Percentiles rank a stretch among this genome's conserved stretches.
phyloP scores from a whole-genome alignment of 2,329 filamentous ascomycete genomes.

The Graphilbum fragrans region DNA sequence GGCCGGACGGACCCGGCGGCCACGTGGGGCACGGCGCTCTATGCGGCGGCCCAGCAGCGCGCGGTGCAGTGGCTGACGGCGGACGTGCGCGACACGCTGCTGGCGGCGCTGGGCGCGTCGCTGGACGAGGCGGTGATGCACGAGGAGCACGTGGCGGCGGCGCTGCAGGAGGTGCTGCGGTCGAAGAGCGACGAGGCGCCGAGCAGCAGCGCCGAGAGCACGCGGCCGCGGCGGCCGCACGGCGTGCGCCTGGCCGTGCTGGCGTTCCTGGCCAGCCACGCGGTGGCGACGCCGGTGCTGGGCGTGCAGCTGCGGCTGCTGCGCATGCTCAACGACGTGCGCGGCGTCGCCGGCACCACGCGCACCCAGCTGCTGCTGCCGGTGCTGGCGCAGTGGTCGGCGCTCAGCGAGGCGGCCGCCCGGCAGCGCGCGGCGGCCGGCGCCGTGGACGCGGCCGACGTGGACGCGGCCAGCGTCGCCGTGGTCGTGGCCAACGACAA shows the following conservation, averaged over 20 bases:
- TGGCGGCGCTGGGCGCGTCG: constrained; percentile 40
- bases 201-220: constrained; percentile 14
- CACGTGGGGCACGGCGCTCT: constrained; percentile 51
- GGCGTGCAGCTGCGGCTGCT: constrained; percentile 60
- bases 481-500: constrained; percentile 41
- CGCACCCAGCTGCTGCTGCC: constrained; percentile 70
- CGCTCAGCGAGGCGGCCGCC: constrained; percentile 38
- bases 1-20: too few relatives aligned
- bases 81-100: constrained; percentile 45
- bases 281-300: constrained; percentile 54
- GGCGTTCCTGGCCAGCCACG: constrained; percentile 62
- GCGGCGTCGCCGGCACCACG: constrained; percentile 54
- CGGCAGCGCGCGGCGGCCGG: constrained; percentile 31
- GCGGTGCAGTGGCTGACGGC: constrained; percentile 44
- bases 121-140: constrained; percentile 84
- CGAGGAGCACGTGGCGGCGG: constrained; percentile 52
- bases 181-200: constrained; percentile 4
- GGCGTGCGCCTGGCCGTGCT: constrained; percentile 53
- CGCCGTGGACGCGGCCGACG: constrained; percentile 14
- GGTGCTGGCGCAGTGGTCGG: constrained; percentile 56
- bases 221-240: constrained; percentile 38
- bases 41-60: constrained; percentile 41
- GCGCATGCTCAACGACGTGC: constrained; percentile 58
- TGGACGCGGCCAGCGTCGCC: constrained; percentile 32
- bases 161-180: constrained; percentile 44